Base-by-base conservation (phyloP, 106 monocot species). In the Dendrobium chrysotoxum region DNA sequence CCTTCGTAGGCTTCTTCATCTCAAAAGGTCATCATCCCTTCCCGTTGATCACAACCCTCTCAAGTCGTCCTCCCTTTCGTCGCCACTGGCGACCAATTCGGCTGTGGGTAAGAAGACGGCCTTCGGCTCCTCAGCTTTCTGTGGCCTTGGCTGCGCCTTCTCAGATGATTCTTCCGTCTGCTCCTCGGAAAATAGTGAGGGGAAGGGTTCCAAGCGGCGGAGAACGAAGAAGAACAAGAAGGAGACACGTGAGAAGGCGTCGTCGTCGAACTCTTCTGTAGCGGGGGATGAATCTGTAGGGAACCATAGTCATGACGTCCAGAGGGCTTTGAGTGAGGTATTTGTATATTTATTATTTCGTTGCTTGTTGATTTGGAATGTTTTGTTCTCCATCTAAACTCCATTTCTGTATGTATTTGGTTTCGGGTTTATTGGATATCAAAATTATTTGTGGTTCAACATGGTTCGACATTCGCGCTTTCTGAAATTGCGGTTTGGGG, bases 111-210 rank as follows among this genome's bases (percentile, higher is more conserved):
- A 70, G 70, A 70, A 35, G 31, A 70, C 31, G 70, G 70, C 70
- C 31, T 70, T 70, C 70, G 28, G 31, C 15, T 70, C 70, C 4
- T 70, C 70, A 35, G 28, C 70, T 35, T 31, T 70, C 31, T 35
- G 70, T 35, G 70, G 70, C 70, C 70, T 70, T 3, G 28, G 70
- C 70, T 70, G 70, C 70, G 70, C 70, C 31, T 70, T 35, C 70
- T 70, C 70, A 28, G 35, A 28, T 28, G 12, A 16, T 28, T 70
- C 70, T 70, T 28, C 70, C 35, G 70, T 31, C 31, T 3, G 31
- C 31, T 70, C 70, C n/a, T 35, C 70, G 28, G 70, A 4, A 30
- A 35, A 70, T n/a, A 30, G 70, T 16, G 70, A 70, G 1, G 70
- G 31, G 30, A 70, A 28, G 30, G 8, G 70, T 35, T 10, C 28